These are phyloP conservation scores for Quercus parvula DNA, from an alignment of 306 rosid genomes.

Conservation along the genomic window DNA sequence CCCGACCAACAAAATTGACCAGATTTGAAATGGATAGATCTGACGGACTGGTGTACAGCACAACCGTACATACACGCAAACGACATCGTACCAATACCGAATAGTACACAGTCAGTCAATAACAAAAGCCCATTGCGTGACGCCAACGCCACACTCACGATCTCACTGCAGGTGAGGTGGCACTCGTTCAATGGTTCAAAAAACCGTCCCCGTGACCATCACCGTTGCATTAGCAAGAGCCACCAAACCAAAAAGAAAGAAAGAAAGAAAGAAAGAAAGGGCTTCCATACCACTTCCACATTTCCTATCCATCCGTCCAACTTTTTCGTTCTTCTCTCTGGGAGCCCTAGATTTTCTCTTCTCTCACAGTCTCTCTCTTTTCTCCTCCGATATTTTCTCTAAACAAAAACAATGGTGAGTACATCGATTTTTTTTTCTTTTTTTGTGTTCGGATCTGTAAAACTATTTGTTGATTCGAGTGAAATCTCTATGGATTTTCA, in stretches of 20 bases:
- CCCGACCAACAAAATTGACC: no score
- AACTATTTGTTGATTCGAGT: not conserved
- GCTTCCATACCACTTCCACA: not conserved
- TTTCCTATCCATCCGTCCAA: not conserved
- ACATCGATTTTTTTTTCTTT: not conserved
- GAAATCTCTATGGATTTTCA: not conserved
- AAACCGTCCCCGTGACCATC: not conserved
- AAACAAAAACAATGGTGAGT: slow-evolving; percentile 34
- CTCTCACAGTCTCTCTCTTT: slow-evolving; percentile 7
- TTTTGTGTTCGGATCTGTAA: slow-evolving; percentile 5
- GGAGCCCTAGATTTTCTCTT: slow-evolving; percentile 36
- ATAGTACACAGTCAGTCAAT: no score
- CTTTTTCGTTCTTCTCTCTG: not conserved
- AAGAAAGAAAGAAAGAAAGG: not conserved
- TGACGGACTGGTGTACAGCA: no score
- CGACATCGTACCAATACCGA: no score
- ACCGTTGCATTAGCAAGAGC: slow-evolving; percentile 26
- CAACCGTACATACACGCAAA: no score
- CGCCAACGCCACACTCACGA: no score
- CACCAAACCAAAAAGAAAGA: not conserved
- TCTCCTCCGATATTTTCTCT: slow-evolving; percentile 19
- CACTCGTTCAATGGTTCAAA: not conserved
- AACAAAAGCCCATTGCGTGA: no score
- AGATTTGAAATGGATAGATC: no score
- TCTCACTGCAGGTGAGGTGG: slow-evolving; percentile 3